These are phyloP conservation scores for Opeltia flavorubescens DNA, from an alignment of 495 filamentous ascomycete genomes.

Conservation along the genomic window DNA sequence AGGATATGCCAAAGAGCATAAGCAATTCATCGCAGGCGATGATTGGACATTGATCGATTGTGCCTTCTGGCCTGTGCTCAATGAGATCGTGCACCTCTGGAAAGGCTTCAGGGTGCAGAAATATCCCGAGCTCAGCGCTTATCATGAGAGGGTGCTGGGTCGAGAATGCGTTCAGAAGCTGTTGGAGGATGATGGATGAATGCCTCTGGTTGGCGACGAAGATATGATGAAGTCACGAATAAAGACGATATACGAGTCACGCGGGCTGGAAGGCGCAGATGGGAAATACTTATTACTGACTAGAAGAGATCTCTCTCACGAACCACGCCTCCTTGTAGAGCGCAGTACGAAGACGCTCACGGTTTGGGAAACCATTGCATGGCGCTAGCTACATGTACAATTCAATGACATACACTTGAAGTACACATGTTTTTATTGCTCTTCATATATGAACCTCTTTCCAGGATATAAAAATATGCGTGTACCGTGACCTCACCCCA, in stretches of 20 bases:
- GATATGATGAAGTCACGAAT: neutral
- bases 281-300: no score
- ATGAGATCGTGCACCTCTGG: slow-evolving; percentile 34
- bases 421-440: no score
- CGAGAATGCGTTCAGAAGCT: slow-evolving; percentile 34
- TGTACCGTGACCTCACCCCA: no score
- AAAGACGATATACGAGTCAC: neutral
- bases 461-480: no score
- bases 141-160: slow-evolving; percentile 36
- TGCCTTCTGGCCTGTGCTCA: slow-evolving; percentile 55
- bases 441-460: no score
- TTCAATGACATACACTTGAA: no score
- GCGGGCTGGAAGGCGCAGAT: no score
- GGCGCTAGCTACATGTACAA: no score
- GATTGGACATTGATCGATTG: slow-evolving; percentile 51
- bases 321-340: no score
- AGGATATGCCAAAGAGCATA: slow-evolving; percentile 22
- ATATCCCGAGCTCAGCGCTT: slow-evolving; percentile 34
- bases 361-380: no score
- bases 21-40: slow-evolving; percentile 42
- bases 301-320: no score
- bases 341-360: no score
- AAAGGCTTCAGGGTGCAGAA: slow-evolving; percentile 17
- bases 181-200: slow-evolving; percentile 17
- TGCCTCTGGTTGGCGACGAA: neutral